Evolutionary conservation across 768 basidiomycete genomes (phyloP), one percentile per base, ranked within the genome.

Genomic region (Roridomyces roridus): DNA sequence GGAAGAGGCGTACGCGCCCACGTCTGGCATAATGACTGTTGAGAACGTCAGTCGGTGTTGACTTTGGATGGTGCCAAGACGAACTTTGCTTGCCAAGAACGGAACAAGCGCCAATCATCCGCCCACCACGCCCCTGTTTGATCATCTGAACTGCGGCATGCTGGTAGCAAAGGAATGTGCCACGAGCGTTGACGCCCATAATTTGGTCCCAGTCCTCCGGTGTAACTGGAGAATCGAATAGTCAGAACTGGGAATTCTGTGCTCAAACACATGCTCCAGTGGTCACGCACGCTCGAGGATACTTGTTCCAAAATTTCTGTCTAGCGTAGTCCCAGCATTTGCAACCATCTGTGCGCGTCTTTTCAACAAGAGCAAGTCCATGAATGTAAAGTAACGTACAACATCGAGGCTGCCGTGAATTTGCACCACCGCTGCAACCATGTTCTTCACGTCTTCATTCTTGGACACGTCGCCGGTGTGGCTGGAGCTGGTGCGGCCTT

Each of bases 101-200:
- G 6, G 80, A 79, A 1, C 64, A 70, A 12, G 76, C 76, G 8
- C 76, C 77, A 20, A 79, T 71, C 24, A 78, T 72, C 15, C 74
- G 64, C 20, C 78, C 78, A 2, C 78, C 78, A 20, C 67, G 66
- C 2, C 74, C 75, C 63, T 77, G 77, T 18, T 65, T 63, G 44
- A 79, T 70, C 78, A 79, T 78, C 39, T 69, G 70, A 17, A 65
- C 57, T 6, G 68, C 77, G 15, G 75, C 76, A 49, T 69, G 67
- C 47, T 73, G 71, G 62, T 76, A 78, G 55, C 73, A 74, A 4
- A 76, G 62, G 34, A 77, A 70, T 1, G 68, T 62, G 1, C 76
- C 69, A 5, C 68, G 68, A n/a, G 62, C 63, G 59, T 77, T 77
- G 58, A 69, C 55, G 11, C 46, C 39, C 56, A 74, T 67, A 6